These are phyloP conservation scores for Phytophthora europaea DNA, from an alignment of 352 stramenopile species.

Conservation along the genomic window DNA sequence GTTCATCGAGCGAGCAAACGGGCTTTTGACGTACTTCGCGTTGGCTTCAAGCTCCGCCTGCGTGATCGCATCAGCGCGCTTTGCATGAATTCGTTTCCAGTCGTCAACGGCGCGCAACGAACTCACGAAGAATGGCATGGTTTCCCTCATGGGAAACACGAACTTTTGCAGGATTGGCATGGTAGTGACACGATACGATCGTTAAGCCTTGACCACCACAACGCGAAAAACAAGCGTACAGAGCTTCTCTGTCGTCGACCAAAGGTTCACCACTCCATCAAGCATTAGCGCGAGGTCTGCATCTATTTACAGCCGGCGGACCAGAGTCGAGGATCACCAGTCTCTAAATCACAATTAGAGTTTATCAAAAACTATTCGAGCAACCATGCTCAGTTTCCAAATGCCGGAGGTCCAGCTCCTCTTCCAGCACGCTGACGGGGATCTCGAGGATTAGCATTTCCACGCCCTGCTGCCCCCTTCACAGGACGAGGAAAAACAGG, in stretches of 20 bases:
- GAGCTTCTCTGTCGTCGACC: conserved; percentile 4
- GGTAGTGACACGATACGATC: neutral
- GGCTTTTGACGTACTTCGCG: conserved; percentile 81
- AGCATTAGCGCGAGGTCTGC: conserved; percentile 5
- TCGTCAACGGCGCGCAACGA: conserved; percentile 73
- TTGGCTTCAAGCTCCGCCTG: conserved; percentile 75
- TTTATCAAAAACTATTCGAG: conserved; percentile 23
- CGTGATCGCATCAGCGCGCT: conserved; percentile 60
- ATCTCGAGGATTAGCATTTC: conserved; percentile 45
- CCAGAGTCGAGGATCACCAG: conserved; percentile 21
- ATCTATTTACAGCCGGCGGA: conserved; percentile 40
- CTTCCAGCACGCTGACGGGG: conserved; percentile 45
- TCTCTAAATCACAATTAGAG: conserved; percentile 32
- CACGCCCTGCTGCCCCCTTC: conserved; percentile 29
- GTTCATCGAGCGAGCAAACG: conserved; percentile 67
- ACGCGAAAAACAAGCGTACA: conserved; percentile 7
- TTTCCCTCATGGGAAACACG: conserved; percentile 72
- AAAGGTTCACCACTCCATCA: conserved; percentile 10
- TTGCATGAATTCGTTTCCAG: conserved; percentile 76
- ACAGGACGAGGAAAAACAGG: conserved; percentile 25
- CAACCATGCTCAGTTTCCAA: conserved; percentile 21
- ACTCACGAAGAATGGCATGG: conserved; percentile 87
- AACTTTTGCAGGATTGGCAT: conserved; percentile 57
- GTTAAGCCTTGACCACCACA: conserved; percentile 1
- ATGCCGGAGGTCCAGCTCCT: conserved; percentile 19